A percentile compares a stretch with the other conserved stretches of the same genome.
Conservation (phyloP, 2,329 filamentous ascomycete genomes). For the Colletotrichum spinosum region DNA sequence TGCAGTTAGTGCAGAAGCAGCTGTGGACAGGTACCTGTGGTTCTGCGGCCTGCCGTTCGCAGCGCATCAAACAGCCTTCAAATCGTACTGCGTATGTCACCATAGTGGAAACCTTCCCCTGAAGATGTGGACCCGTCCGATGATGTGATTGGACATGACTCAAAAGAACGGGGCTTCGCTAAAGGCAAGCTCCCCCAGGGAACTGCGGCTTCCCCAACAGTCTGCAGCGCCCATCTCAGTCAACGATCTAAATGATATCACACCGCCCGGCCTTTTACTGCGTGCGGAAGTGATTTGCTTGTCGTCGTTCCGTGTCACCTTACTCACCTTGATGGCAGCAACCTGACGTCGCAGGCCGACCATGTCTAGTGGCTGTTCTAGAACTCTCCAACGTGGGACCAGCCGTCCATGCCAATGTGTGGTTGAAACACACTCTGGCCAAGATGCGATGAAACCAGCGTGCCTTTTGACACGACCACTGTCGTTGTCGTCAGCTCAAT, state of each 20-base stretch:
- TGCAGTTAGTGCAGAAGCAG: slow-evolving; percentile 9
- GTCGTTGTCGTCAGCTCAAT: not conserved
- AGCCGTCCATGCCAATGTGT: not conserved
- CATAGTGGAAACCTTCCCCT: slow-evolving; percentile 22
- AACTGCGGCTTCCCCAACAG: slow-evolving; percentile 16
- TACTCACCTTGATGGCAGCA: not conserved
- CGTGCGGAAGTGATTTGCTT: slow-evolving; percentile 16
- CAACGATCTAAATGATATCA: slow-evolving; percentile 20
- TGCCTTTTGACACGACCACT: slow-evolving; percentile 10
- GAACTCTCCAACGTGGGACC: not conserved
- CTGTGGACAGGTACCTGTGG: not conserved
- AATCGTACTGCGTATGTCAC: slow-evolving; percentile 17
- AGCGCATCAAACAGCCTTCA: slow-evolving; percentile 4
- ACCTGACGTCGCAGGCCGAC: slow-evolving; percentile 3
- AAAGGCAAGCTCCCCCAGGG: slow-evolving; percentile 17
- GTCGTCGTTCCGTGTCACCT: not conserved
- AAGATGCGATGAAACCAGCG: slow-evolving; percentile 27
- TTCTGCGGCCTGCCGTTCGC: slow-evolving; percentile 18
- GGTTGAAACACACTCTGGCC: slow-evolving; percentile 21
- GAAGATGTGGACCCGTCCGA: not conserved
- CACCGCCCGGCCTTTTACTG: slow-evolving; percentile 5
- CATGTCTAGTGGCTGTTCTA: slow-evolving; percentile 1
- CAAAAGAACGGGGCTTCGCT: not conserved
- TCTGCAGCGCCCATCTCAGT: slow-evolving; percentile 7
- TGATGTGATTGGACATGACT: not conserved